phyloP scores from a whole-genome alignment of 768 basidiomycete genomes.

The Tricholoma bakamatsutake region DNA sequence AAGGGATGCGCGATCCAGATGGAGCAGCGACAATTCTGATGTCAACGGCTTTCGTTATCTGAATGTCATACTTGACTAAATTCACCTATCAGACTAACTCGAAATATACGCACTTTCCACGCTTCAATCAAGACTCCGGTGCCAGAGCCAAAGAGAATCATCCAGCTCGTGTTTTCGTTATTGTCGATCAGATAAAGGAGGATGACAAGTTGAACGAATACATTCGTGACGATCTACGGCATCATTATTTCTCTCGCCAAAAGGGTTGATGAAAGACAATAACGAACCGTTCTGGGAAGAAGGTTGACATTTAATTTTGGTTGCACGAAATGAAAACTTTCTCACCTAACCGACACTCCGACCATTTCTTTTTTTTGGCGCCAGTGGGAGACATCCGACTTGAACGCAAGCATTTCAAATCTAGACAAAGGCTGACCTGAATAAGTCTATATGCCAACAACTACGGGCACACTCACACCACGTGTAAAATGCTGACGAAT shows the following conservation, averaged over 20 bases:
- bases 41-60: constrained; percentile 91
- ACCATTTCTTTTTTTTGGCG: constrained; percentile 90
- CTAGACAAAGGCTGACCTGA: constrained; percentile 29
- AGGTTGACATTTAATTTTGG: constrained; percentile 3
- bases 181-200: constrained; percentile 93
- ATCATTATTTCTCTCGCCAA: not conserved
- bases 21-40: constrained; percentile 61
- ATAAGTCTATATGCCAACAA: constrained; percentile 1
- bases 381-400: constrained; percentile 94
- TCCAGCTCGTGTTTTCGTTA: constrained; percentile 93
- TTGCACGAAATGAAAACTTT: constrained; percentile 3
- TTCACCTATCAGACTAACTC: not conserved
- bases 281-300: constrained; percentile 47
- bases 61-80: constrained; percentile 7
- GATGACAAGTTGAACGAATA: constrained; percentile 87
- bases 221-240: constrained; percentile 75
- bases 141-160: constrained; percentile 90
- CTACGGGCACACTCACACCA: constrained; percentile 50
- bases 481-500: constrained; percentile 81
- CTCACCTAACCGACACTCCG: constrained; percentile 88
- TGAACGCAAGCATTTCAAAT: constrained; percentile 96
- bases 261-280: constrained; percentile 4
- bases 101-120: constrained; percentile 67
- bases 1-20: constrained; percentile 67
- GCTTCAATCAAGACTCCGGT: constrained; percentile 82